Base-by-base conservation (phyloP, 768 basidiomycete genomes). In the Trametes cingulata region DNA sequence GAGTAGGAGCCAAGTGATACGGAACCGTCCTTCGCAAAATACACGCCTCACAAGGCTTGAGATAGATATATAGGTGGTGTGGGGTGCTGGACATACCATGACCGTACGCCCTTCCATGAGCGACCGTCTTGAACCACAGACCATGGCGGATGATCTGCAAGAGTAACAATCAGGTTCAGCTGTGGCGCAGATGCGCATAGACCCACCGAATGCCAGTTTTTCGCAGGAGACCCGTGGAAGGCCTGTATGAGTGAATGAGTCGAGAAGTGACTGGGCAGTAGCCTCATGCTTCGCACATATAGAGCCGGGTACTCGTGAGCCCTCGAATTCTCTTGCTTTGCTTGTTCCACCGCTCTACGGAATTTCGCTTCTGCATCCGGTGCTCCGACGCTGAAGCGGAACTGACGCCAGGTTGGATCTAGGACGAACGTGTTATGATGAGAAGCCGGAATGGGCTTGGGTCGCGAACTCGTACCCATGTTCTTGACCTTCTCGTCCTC, bases 321-420 rank as follows among this genome's bases (percentile, higher is more conserved):
- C 64, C 85, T 82, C 0, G 19, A 2, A 60, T 78, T 71, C 33
- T 67, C 62, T 15, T 58, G 22, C 56, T 77, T 71, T 6, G 84
- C 83, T 6, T 65, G 58, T 33, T 67, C 67, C 19, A 85, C 68
- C 6, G 81, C 82, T 6, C 67, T 67, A 41, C 78, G 75, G 67
- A 87, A 87, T 61, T 83, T 85, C 15, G 85, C 85, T 70, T 90
- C 89, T 9, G 86, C 86, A 63, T 86, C 84, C 3, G 89, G 88
- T 1, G 85, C 80, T 5, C 88, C 89, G 12, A 88, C 87, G 55
- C 83, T 84, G 70, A 91, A 83, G 22, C 85, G 77, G 69, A 88
- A 90, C 62, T 91, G 89, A 25, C 79, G 74, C 80, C 82, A 88
- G 0, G 58, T 66, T 0, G 74, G 50, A 56, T 78, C 85, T 85